Evolutionary conservation across 1,284 basidiomycete genomes (phyloP).

Genomic region (Malassezia slooffiae): DNA sequence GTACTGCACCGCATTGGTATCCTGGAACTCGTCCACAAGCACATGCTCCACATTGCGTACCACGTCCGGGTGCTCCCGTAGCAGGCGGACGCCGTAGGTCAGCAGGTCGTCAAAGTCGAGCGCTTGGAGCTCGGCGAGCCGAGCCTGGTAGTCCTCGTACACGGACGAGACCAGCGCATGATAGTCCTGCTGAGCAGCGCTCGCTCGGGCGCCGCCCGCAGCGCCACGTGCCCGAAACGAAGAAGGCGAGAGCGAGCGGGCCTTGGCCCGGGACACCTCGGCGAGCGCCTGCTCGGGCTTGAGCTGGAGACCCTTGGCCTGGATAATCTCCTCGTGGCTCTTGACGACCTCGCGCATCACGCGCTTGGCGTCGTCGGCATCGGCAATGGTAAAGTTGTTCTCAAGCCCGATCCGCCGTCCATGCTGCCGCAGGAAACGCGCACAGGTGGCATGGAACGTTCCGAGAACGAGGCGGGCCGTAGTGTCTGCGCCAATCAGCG

Average conservation of each 20-base stretch:
- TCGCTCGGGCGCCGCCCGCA: neutral
- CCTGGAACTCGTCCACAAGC: conserved; percentile 83
- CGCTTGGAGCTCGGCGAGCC: conserved; percentile 58
- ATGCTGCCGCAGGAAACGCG: conserved; percentile 59
- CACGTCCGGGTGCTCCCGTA: conserved; percentile 54
- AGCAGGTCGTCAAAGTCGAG: conserved; percentile 85
- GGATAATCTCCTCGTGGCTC: conserved; percentile 50
- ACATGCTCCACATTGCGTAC: conserved; percentile 62
- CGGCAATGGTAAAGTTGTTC: conserved; percentile 70
- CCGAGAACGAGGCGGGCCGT: conserved; percentile 58
- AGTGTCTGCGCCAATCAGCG: conserved; percentile 59
- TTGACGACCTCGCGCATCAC: conserved; percentile 59
- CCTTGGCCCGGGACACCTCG: conserved; percentile 69
- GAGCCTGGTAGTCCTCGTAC: conserved; percentile 61
- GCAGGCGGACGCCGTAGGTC: conserved; percentile 58
- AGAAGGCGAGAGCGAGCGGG: conserved; percentile 57
- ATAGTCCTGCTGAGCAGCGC: neutral
- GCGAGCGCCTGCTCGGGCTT: conserved; percentile 57
- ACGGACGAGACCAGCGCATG: conserved; percentile 47
- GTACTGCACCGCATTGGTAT: conserved; percentile 78
- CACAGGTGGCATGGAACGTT: conserved; percentile 75
- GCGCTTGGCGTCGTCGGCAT: conserved; percentile 65
- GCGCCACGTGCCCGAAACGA: conserved; percentile 19
- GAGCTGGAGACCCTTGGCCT: conserved; percentile 52
- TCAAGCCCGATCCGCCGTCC: conserved; percentile 56